Base-by-base conservation (phyloP, 2,329 filamentous ascomycete genomes). In the Colletotrichum spinosum region DNA sequence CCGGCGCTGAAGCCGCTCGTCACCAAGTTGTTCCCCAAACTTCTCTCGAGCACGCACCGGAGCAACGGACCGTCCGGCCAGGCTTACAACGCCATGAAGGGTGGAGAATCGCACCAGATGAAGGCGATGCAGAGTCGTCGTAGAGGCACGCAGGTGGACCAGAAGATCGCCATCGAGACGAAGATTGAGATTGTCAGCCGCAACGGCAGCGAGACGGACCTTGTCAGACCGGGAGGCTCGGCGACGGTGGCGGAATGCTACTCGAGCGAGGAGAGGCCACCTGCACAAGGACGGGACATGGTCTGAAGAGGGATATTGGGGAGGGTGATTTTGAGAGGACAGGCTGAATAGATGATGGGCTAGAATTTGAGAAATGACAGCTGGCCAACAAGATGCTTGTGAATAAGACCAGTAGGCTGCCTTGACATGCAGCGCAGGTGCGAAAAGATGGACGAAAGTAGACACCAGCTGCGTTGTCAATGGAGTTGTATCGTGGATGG, bases 1-100 rank as follows among this genome's bases (percentile, higher is more conserved):
- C 74, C 75, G 2, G 72, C 75, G 0, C 69, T 79, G 8, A 77
- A 78, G 46, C 75, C 77, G 1, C 69, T 74, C 48, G 70, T 75
- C n/a, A 68, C 70, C 38, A 72, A 72, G 25, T 45, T 67, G 37
- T 70, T 72, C 61, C 72, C 72, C 12, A 55, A 60, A 5, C 17
- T 60, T 8, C 17, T 60, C 35, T 39, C 58, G 4, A 60, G 58
- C 8, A 60, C 41, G 2, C 41, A 54, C 15, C 50, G 50, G 13
- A 60, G 58, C 25, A 44, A 44, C 13, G 48, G 38, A 34, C 42
- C 35, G n/a, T 48, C 41, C n/a, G 50, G 50, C 11, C 34, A 49
- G 8, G 39, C 42, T 6, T 48, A 54, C 25, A 37, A 35, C 34
- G 42, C 41, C 6, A 55, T 42, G n/a, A 59, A 46, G 12, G 57